Base-by-base conservation (phyloP, 2,329 filamentous ascomycete genomes). In the Ceratocystis huliohia region DNA sequence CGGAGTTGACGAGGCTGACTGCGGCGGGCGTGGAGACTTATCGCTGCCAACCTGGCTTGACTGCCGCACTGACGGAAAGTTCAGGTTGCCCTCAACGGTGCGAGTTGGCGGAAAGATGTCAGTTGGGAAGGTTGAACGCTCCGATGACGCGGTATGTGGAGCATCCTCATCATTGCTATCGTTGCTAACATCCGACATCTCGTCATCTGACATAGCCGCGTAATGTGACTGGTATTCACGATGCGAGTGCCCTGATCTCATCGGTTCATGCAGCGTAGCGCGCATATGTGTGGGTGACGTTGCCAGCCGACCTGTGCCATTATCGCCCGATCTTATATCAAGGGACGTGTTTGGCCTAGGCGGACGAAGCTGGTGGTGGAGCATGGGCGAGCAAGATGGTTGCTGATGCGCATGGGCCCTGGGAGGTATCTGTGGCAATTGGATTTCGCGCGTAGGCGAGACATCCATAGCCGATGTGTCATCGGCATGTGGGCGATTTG, bases 231-330 rank as follows among this genome's bases (percentile, higher is more conserved):
- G 20, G 75, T 74, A 5, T 69, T 69, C 17, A 69, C 68, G 28
- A 3, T n/a, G 17, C 48, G 48, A 6, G 48, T n/a, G n/a, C 22
- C 48, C 48, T n/a, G n/a, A 22, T 25, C 46, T 22, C 17, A 5
- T 22, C 46, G 20, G 20, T 10, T n/a, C 15, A 22, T 50, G 46
- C 5, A n/a, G 8, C 5, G 46, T 8, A 4, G 46, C 17, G 20
- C 13, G 7, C 50, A 22, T 28, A 5, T 70, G 81, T 1, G 76
- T 75, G 6, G 79, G 79, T 44, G 81, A 81, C 7, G 85, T 88
- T 28, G 85, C 84, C 15, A 88, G 76, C 67, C 84, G 78, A 0
- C 88, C 83, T 2, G 82, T 79, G 0, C 84, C 84, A 0, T 84
- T 79, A 20, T 80, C 76, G 67, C 85, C 80, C 69, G 84, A 79